phyloP scores from a whole-genome alignment of 2,329 filamentous ascomycete species.

The Furcasterigmium sp. region DNA sequence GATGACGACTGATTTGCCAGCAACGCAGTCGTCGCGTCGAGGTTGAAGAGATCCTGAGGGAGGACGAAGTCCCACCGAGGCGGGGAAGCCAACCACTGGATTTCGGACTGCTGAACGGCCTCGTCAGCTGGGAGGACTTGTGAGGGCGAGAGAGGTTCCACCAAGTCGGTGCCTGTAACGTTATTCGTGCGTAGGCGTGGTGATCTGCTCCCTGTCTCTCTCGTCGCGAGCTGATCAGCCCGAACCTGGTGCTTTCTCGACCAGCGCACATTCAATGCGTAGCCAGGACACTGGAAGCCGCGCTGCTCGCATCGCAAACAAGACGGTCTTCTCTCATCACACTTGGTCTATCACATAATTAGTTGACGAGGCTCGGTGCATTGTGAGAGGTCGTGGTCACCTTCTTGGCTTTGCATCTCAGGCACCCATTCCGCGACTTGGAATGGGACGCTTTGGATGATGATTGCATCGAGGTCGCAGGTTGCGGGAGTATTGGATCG shows the following conservation, averaged over 20 bases:
- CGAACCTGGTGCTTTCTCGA: slow-evolving; percentile 14
- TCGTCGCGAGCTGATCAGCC: background rate
- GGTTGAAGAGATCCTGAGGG: too few relatives aligned
- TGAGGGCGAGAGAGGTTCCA: accelerated
- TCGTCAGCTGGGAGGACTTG: background rate
- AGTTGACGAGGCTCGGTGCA: too few relatives aligned
- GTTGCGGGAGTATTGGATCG: too few relatives aligned
- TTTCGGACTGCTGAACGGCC: background rate
- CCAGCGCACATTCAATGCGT: slow-evolving; percentile 16
- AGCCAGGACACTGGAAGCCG: slow-evolving; percentile 14
- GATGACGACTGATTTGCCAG: too few relatives aligned
- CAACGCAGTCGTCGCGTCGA: too few relatives aligned
- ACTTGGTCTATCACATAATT: slow-evolving; percentile 11
- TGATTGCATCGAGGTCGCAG: background rate
- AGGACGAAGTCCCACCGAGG: background rate
- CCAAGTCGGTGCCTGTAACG: accelerated
- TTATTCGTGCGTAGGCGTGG: accelerated
- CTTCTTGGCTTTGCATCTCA: slow-evolving; percentile 4
- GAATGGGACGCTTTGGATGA: slow-evolving; percentile 1
- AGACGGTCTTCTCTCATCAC: slow-evolving; percentile 13
- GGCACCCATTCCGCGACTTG: slow-evolving; percentile 2
- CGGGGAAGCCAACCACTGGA: background rate
- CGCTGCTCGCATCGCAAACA: slow-evolving; percentile 15
- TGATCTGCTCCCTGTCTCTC: accelerated
- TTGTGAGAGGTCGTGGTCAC: slow-evolving; percentile 1